A percentile compares a stretch with the other conserved stretches of the same genome.
phyloP scores from a whole-genome alignment of 2,329 filamentous ascomycete species.

The Sordariomycetes sp. region DNA sequence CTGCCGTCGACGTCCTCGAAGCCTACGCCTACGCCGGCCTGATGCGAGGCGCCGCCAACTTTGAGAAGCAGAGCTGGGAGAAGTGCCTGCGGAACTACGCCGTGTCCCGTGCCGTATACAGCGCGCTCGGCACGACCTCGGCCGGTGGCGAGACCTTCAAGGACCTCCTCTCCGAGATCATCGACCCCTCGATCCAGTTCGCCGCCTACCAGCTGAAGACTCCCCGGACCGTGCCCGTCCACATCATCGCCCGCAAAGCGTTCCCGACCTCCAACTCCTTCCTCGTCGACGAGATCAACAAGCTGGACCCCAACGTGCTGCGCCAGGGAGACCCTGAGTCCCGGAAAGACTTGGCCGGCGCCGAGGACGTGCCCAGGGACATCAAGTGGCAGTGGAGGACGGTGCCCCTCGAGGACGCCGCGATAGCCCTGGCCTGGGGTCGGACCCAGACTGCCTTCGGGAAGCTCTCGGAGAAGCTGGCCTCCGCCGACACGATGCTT shows the following conservation, averaged over 20 bases:
- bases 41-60: constrained; percentile 62
- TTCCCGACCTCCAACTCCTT: constrained; percentile 55
- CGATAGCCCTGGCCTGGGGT: constrained; percentile 74
- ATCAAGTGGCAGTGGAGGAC: constrained; percentile 78
- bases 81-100: constrained; percentile 64
- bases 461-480: constrained; percentile 32
- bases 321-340: constrained; percentile 30
- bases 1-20: constrained; percentile 63
- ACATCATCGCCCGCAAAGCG: constrained; percentile 63
- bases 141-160: constrained; percentile 65
- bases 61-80: constrained; percentile 84
- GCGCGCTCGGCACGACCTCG: constrained; percentile 50
- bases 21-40: constrained; percentile 72
- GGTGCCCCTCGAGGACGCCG: constrained; percentile 83
- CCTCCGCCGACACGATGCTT: constrained; percentile 25
- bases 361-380: constrained; percentile 52
- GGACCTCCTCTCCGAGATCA: constrained; percentile 71
- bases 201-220: constrained; percentile 87
- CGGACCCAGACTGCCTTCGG: constrained; percentile 45
- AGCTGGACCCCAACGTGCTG: constrained; percentile 55
- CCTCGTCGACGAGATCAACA: constrained; percentile 55
- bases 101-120: constrained; percentile 70
- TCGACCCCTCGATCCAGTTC: constrained; percentile 89
- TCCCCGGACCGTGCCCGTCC: constrained; percentile 70
- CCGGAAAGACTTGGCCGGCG: constrained; percentile 29